These are phyloP conservation scores for Xylariomycetidae sp. DNA, from an alignment of 2,329 filamentous ascomycete genomes.

Conservation along the genomic window DNA sequence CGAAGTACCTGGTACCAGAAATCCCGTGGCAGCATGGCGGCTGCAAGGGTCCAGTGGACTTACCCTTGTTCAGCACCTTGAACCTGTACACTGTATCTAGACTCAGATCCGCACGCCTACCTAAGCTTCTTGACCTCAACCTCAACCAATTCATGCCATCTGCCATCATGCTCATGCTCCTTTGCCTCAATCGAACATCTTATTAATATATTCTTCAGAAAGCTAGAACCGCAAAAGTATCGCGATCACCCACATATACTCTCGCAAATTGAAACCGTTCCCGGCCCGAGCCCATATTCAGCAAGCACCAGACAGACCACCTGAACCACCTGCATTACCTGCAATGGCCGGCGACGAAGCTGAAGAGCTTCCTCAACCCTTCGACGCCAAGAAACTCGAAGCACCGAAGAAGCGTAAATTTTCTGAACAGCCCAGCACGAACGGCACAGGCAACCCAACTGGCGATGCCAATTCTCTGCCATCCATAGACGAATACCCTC, in stretches of 20 bases:
- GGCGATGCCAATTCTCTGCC: constrained; percentile 13
- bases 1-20: no score
- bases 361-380: constrained; percentile 34
- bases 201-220: background rate
- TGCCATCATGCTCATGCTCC: no score
- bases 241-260: background rate
- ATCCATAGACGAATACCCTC: constrained; percentile 44
- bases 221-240: background rate
- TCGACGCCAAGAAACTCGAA: constrained; percentile 37
- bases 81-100: no score
- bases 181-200: no score
- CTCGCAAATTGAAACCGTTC: constrained; percentile 4
- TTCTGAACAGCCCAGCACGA: constrained; percentile 27
- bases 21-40: no score
- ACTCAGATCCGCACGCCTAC: no score
- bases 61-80: no score
- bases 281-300: no score
- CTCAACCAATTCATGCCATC: no score
- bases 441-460: constrained; percentile 21
- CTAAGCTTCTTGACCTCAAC: no score
- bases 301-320: no score
- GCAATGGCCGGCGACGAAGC: constrained; percentile 30
- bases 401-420: constrained; percentile 36
- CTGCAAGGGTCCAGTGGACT: no score
- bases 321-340: constrained; percentile 7